Evolutionary conservation across 495 filamentous ascomycete species (phyloP).

Genomic region (Talaromyces liani): DNA sequence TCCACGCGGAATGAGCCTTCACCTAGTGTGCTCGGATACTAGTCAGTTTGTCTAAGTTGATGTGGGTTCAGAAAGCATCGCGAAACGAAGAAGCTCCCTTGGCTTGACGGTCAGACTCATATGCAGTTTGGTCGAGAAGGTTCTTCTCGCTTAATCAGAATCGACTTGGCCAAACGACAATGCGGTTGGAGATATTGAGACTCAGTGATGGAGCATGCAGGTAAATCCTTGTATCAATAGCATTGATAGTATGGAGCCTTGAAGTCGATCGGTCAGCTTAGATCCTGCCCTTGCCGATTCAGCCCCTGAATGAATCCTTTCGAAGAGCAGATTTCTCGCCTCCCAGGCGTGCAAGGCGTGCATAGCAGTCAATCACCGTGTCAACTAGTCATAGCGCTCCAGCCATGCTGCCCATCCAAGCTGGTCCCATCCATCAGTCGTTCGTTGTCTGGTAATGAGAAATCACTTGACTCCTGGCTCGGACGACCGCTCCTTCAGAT

Average conservation of each 20-base stretch:
- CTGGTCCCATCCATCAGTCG: not conserved
- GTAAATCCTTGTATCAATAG: not conserved
- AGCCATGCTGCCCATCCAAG: no score
- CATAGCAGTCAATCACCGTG: not conserved
- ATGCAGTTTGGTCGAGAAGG: not conserved
- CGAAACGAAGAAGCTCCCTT: not conserved
- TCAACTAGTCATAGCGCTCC: no score
- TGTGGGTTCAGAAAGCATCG: not conserved
- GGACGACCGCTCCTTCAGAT: not conserved
- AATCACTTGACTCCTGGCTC: not conserved
- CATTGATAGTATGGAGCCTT: not conserved
- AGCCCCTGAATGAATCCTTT: not conserved
- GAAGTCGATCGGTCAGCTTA: not conserved
- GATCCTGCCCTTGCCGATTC: not conserved
- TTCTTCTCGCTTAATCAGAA: not conserved
- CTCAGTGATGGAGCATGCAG: not conserved
- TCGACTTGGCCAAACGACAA: not conserved
- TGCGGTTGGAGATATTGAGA: not conserved
- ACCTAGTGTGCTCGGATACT: not conserved
- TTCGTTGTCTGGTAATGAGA: not conserved
- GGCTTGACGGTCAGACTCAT: not conserved
- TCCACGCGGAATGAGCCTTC: not conserved
- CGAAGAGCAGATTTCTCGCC: not conserved
- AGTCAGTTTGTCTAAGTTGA: not conserved
- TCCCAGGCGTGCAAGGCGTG: not conserved